Percentiles rank a stretch among this genome's conserved stretches.
Evolutionary conservation across 495 filamentous ascomycete species (phyloP).

Genomic region (Zalerion maritima): DNA sequence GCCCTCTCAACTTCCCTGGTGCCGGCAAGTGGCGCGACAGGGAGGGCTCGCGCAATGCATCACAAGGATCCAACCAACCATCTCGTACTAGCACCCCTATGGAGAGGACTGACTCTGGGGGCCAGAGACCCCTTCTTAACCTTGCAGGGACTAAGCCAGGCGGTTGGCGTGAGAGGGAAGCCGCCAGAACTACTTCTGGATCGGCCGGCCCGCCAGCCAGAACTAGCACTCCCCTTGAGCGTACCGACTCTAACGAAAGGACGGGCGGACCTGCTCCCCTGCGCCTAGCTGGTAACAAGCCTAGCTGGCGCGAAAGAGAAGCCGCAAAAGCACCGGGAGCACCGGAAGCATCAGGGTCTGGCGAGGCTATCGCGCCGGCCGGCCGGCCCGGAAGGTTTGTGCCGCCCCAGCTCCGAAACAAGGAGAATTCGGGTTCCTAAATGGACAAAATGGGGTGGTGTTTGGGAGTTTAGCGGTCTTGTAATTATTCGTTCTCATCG

Average conservation of each 20-base stretch:
- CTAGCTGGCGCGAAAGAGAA: constrained; percentile 75
- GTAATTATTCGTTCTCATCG: too few species aligned
- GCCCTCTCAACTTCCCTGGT: constrained; percentile 14
- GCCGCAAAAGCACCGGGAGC: constrained; percentile 41
- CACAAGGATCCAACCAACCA: constrained; percentile 4
- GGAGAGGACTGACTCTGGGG: too few species aligned
- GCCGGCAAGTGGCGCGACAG: constrained; percentile 29
- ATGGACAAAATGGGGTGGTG: too few species aligned
- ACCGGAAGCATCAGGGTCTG: constrained; percentile 3
- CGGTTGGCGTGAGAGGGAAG: constrained; percentile 15
- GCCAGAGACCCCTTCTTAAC: constrained; percentile 10
- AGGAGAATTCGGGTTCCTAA: too few species aligned
- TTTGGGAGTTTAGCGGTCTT: too few species aligned
- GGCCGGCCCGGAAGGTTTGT: constrained; percentile 19
- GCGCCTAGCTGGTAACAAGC: constrained; percentile 46
- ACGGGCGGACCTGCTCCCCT: constrained; percentile 50
- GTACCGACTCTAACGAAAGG: constrained; percentile 40
- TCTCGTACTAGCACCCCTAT: constrained; percentile 10
- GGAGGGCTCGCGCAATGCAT: constrained; percentile 17
- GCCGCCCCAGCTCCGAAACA: constrained; percentile 13
- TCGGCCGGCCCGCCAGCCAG: constrained; percentile 7
- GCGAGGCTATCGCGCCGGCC: constrained; percentile 6
- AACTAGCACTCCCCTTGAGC: constrained; percentile 13
- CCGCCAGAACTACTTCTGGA: constrained; percentile 7
- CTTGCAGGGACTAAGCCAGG: constrained; percentile 11